phyloP scores from a whole-genome alignment of 2,329 filamentous ascomycete genomes.

The Thelonectria blattea region DNA sequence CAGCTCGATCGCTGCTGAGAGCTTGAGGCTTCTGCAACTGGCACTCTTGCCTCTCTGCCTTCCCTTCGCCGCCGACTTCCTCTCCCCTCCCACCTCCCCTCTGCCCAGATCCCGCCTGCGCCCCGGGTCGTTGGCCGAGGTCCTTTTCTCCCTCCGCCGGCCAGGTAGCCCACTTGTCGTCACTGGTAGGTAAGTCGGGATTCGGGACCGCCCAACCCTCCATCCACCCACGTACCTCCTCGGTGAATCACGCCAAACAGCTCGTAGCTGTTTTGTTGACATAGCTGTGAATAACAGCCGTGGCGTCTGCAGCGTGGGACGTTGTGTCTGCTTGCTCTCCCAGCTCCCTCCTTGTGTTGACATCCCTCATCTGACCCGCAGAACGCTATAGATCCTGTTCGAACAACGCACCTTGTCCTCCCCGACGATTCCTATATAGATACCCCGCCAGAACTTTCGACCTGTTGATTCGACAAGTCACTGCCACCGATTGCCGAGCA shows the following conservation, averaged over 20 bases:
- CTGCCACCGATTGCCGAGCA: constrained; percentile 21
- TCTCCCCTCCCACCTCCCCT: neutral
- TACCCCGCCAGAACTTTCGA: constrained; percentile 19
- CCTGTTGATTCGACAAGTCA: constrained; percentile 20
- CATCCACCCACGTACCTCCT: constrained; percentile 1
- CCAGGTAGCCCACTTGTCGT: constrained; percentile 30
- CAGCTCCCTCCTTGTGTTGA: constrained; percentile 20
- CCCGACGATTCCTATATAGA: constrained; percentile 21
- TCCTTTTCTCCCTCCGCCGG: constrained; percentile 23
- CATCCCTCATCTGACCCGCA: constrained; percentile 36
- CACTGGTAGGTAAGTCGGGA: constrained; percentile 35
- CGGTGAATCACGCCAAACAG: constrained; percentile 1
- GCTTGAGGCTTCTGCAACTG: constrained; percentile 15
- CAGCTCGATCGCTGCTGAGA: neutral
- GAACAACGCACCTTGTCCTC: constrained; percentile 30
- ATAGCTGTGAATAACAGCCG: constrained; percentile 10
- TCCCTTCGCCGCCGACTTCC: constrained; percentile 7
- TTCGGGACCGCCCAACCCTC: constrained; percentile 25
- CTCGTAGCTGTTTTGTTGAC: constrained; percentile 3
- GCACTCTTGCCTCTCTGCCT: constrained; percentile 1
- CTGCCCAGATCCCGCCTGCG: neutral
- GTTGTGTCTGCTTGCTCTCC: constrained; percentile 30
- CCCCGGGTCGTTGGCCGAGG: constrained; percentile 22
- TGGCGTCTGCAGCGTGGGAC: neutral
- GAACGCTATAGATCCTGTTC: constrained; percentile 38